These are phyloP conservation scores for Rhodomyrtus psidioides DNA, from an alignment of 441 rosid genomes.

Conservation along the genomic window DNA sequence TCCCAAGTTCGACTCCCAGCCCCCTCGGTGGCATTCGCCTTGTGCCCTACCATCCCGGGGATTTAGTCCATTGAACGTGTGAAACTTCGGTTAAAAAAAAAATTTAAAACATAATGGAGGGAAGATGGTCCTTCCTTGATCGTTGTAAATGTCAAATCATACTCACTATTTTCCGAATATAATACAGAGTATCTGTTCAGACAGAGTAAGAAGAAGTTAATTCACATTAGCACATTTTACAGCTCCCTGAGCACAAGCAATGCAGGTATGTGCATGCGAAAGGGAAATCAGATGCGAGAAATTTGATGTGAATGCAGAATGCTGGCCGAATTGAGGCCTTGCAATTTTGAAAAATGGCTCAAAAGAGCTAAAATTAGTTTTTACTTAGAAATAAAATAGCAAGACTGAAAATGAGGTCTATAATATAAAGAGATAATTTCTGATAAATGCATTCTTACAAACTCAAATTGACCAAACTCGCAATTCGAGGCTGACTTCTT, in stretches of 20 bases:
- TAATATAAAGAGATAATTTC: neutral
- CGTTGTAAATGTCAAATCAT: neutral
- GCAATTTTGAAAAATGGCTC: neutral
- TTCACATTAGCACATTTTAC: neutral
- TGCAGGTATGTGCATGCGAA: neutral
- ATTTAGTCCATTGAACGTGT: too few species aligned
- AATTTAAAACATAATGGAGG: too few species aligned
- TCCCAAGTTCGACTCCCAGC: too few species aligned
- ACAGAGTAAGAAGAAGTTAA: neutral
- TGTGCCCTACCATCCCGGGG: too few species aligned
- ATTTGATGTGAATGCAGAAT: too few species aligned
- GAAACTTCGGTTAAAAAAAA: too few species aligned
- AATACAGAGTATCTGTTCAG: neutral
- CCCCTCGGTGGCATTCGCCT: too few species aligned
- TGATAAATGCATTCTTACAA: neutral
- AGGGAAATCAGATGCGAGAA: neutral
- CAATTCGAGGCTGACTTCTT: too few species aligned
- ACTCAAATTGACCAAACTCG: too few species aligned
- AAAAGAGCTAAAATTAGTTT: neutral
- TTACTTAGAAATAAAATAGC: too few species aligned
- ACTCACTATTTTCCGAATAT: neutral
- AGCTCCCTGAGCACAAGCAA: rapidly evolving
- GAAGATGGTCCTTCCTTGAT: neutral
- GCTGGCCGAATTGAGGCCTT: too few species aligned
- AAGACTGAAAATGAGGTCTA: neutral